phyloP scores from a whole-genome alignment of 2,329 filamentous ascomycete species.

The Ceratocystis smalleyi region DNA sequence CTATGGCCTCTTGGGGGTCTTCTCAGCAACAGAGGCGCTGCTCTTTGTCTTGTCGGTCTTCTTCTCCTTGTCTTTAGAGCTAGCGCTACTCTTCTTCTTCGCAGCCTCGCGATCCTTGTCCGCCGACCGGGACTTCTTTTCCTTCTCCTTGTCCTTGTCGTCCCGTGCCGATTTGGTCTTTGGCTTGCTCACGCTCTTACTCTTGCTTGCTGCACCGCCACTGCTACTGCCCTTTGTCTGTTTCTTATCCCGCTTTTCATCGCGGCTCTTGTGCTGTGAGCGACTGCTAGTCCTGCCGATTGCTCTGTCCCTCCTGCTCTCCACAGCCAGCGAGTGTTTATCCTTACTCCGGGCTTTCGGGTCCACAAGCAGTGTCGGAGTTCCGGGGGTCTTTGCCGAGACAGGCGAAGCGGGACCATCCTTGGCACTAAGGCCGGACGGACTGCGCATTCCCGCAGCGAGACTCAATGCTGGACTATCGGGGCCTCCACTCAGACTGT shows the following conservation, averaged over 20 bases:
- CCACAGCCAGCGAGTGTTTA: background rate
- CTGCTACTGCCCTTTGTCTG: background rate
- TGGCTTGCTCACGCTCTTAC: background rate
- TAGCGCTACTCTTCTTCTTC: background rate
- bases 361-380: background rate
- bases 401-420: background rate
- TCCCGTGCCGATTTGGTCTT: background rate
- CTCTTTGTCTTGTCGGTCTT: background rate
- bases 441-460: conserved; percentile 11
- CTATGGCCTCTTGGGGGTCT: background rate
- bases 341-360: background rate
- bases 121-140: conserved; percentile 12
- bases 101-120: background rate
- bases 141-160: conserved; percentile 11
- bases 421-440: background rate
- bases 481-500: background rate
- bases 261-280: background rate
- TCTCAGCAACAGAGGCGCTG: background rate
- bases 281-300: background rate
- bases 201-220: background rate
- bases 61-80: background rate
- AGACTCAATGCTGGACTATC: background rate
- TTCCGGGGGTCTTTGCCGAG: background rate
- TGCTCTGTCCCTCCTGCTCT: background rate
- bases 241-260: background rate